Percentiles rank a stretch among this genome's conserved stretches.
Conservation (phyloP, 2,329 filamentous ascomycete genomes). For the Cercospora sp. region DNA sequence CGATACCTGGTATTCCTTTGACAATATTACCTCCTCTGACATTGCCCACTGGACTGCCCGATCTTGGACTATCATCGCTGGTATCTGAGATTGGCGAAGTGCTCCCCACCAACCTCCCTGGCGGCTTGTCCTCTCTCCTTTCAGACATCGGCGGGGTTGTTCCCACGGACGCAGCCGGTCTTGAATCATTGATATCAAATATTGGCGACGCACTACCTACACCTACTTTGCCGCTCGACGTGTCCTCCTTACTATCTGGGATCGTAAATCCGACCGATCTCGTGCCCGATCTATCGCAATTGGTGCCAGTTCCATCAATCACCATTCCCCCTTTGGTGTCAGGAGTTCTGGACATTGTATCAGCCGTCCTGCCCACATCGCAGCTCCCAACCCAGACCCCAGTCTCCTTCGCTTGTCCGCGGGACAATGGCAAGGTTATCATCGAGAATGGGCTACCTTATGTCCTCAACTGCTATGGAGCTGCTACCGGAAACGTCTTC, state of each 20-base stretch:
- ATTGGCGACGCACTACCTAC: constrained; percentile 1
- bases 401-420: constrained; percentile 23
- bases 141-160: background rate
- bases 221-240: background rate
- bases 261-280: background rate
- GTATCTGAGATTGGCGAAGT: background rate
- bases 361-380: constrained; percentile 24
- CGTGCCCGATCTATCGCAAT: background rate
- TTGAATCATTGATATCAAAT: background rate
- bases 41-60: background rate
- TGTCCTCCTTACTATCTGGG: background rate
- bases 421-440: constrained; percentile 24
- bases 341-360: constrained; percentile 10
- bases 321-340: constrained; percentile 4
- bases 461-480: constrained; percentile 26
- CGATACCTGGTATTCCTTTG: constrained; percentile 12
- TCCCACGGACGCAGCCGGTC: background rate
- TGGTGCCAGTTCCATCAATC: background rate
- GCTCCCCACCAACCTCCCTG: background rate
- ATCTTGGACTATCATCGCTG: background rate
- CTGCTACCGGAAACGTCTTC: constrained; percentile 23
- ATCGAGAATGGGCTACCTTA: constrained; percentile 28
- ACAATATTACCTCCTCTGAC: constrained; percentile 13
- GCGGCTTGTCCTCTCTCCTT: background rate
- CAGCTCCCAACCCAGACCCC: constrained; percentile 24